Conservation (phyloP, 2,329 filamentous ascomycete genomes). For the Fusarium albidum region DNA sequence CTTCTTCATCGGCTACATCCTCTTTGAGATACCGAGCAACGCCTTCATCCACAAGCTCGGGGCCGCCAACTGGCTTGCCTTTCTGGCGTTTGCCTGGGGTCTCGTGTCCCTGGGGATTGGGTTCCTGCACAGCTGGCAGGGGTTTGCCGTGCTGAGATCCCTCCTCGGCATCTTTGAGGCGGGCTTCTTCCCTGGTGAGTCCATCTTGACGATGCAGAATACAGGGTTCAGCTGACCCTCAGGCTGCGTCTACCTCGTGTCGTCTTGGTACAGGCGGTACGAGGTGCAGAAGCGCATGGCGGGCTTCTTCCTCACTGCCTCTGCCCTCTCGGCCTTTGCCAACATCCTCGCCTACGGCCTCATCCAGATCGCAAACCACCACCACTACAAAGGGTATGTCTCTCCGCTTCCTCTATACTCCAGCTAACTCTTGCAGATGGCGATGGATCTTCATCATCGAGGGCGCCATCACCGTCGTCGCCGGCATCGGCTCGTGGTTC, state of each 20-base stretch:
- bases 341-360: conserved; percentile 27
- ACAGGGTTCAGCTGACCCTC: accelerated
- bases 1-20: conserved; percentile 30
- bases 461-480: conserved; percentile 20
- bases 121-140: conserved; percentile 19
- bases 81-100: conserved; percentile 19
- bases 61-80: conserved; percentile 28
- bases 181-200: conserved; percentile 24
- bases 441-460: conserved; percentile 32
- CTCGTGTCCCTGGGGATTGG: conserved; percentile 24
- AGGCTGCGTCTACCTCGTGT: conserved; percentile 29
- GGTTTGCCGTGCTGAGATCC: conserved; percentile 9
- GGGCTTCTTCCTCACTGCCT: conserved; percentile 19
- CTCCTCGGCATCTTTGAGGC: conserved; percentile 27
- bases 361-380: conserved; percentile 19
- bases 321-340: conserved; percentile 18
- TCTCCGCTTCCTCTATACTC: not conserved
- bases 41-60: conserved; percentile 27
- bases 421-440: conserved; percentile 10
- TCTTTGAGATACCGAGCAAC: conserved; percentile 28
- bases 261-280: conserved; percentile 23
- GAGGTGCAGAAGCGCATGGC: conserved; percentile 27
- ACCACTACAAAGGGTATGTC: conserved; percentile 21
- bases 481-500: conserved; percentile 26
- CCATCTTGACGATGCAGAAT: no score